These are phyloP conservation scores for Ophiostoma australiae DNA, from an alignment of 2,329 filamentous ascomycete genomes.

Conservation along the genomic window DNA sequence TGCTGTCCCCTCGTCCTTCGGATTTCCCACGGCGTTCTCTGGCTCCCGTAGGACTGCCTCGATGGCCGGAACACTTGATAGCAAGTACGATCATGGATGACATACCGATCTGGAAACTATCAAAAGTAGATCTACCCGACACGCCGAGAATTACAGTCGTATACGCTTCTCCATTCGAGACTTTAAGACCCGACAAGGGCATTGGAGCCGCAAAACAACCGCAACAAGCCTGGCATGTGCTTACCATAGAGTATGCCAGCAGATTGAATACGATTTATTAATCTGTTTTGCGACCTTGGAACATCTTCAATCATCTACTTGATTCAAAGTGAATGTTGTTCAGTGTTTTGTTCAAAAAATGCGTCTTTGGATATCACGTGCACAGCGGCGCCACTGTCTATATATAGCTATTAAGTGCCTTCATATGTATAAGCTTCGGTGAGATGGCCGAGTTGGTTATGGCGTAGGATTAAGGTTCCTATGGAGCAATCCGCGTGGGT, in stretches of 20 bases:
- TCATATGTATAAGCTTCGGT: constrained; percentile 13
- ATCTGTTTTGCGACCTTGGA: no score
- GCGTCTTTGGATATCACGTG: neutral
- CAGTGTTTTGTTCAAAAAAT: no score
- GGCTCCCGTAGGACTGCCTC: neutral
- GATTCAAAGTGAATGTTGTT: no score
- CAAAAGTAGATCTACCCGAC: neutral
- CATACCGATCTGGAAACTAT: neutral
- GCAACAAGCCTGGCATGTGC: no score
- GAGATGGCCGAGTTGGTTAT: constrained; percentile 33
- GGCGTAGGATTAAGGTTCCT: constrained; percentile 33
- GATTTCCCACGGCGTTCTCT: neutral
- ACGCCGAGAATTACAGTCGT: no score
- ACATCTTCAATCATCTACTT: no score
- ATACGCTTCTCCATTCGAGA: no score
- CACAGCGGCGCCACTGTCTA: neutral
- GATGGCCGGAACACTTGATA: neutral
- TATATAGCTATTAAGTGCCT: neutral
- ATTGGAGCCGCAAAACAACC: no score
- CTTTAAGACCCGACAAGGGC: no score
- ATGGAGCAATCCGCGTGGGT: constrained; percentile 37
- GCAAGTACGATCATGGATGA: neutral
- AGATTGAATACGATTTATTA: no score
- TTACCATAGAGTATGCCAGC: no score
- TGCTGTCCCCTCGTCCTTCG: neutral